Percentiles rank a stretch among this genome's conserved stretches.
Conservation (phyloP, 2,329 filamentous ascomycete genomes). For the Paracorniculantispora psalliotae region DNA sequence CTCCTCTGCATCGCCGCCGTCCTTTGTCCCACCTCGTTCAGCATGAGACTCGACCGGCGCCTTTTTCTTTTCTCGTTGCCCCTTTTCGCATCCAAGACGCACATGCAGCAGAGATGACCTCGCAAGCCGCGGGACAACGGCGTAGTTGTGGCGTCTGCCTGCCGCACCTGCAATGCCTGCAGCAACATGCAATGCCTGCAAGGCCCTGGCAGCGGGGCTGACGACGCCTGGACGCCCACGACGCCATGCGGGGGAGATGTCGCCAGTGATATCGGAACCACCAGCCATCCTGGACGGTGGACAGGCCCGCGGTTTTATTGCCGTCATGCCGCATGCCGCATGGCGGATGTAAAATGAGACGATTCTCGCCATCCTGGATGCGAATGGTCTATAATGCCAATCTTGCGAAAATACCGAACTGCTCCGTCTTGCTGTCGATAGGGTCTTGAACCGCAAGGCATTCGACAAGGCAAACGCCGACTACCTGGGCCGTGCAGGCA, state of each 20-base stretch:
- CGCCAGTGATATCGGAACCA: not conserved
- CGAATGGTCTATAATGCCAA: not conserved
- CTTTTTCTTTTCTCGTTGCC: not conserved
- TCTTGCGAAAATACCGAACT: not conserved
- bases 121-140: not conserved
- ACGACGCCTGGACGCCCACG: not conserved
- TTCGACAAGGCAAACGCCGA: not conserved
- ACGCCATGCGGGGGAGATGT: not conserved
- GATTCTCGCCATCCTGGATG: not conserved
- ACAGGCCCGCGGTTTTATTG: not conserved
- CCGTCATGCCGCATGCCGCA: not conserved
- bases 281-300: not conserved
- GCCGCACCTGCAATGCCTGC: too few relatives aligned
- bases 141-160: slow-evolving; percentile 1
- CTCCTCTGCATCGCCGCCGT: not conserved
- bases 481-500: too few relatives aligned
- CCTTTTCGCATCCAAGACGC: not conserved
- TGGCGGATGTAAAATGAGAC: not conserved
- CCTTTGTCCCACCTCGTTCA: not conserved
- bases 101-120: not conserved
- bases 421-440: not conserved
- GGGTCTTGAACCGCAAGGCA: too few relatives aligned
- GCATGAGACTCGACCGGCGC: not conserved
- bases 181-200: not conserved
- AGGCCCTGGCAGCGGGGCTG: not conserved